Percentiles rank a stretch among this genome's conserved stretches.
Evolutionary conservation across 352 stramenopile genomes (phyloP).

Genomic region (Phytophthora hybrid): DNA sequence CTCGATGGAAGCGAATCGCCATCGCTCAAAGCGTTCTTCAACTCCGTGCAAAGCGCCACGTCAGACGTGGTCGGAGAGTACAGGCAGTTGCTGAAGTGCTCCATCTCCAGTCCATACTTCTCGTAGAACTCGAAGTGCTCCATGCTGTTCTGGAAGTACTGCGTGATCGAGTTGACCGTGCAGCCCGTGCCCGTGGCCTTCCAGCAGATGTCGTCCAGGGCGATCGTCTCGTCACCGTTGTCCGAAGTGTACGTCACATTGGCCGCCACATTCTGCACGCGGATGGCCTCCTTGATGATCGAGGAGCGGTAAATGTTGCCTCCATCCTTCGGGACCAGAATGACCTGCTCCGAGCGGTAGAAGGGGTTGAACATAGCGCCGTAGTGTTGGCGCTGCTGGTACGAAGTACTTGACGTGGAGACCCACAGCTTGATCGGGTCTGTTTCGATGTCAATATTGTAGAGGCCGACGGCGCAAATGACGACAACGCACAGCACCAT

Average conservation of each 20-base stretch:
- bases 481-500: slow-evolving; percentile 51
- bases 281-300: slow-evolving; percentile 63
- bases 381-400: slow-evolving; percentile 67
- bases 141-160: slow-evolving; percentile 79
- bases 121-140: slow-evolving; percentile 68
- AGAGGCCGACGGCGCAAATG: slow-evolving; percentile 51
- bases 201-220: slow-evolving; percentile 71
- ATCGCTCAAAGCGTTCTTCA: slow-evolving; percentile 44
- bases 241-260: slow-evolving; percentile 46
- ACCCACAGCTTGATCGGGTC: slow-evolving; percentile 77
- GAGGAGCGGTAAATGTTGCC: slow-evolving; percentile 58
- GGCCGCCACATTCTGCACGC: slow-evolving; percentile 55
- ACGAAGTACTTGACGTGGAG: slow-evolving; percentile 61
- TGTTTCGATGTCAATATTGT: slow-evolving; percentile 61
- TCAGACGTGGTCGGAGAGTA: slow-evolving; percentile 66
- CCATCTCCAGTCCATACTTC: slow-evolving; percentile 53
- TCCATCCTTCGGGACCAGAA: slow-evolving; percentile 72
- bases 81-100: slow-evolving; percentile 70
- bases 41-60: slow-evolving; percentile 52
- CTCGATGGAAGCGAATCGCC: slow-evolving; percentile 52
- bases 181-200: slow-evolving; percentile 67
- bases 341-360: slow-evolving; percentile 73
- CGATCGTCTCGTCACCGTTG: slow-evolving; percentile 35
- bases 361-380: slow-evolving; percentile 74
- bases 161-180: slow-evolving; percentile 65